Evolutionary conservation across 2,329 filamentous ascomycete genomes (phyloP), one percentile per base, ranked within the genome.

Genomic region (Furcasterigmium furcatum): DNA sequence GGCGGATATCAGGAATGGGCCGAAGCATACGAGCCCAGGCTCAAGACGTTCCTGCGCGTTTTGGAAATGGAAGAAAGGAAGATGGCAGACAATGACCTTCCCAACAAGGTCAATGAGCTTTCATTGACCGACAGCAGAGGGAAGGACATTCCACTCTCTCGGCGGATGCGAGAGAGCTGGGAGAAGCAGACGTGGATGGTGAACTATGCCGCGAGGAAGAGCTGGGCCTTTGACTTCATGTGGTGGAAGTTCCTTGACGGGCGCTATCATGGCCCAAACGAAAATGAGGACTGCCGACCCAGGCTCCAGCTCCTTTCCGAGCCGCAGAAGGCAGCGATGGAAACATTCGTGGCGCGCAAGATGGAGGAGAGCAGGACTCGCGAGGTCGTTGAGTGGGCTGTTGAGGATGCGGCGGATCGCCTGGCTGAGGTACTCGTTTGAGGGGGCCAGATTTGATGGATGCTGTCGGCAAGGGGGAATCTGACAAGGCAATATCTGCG

Each of bases 211-310:
- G 61, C 59, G 4, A 60, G 62, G 39, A 66, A 64, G 32, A 66
- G 62, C 44, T 68, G 62, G 61, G 62, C 58, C 0, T 67, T 70
- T 50, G 66, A 71, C 44, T 51, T 52, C 10, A 49, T 69, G 7
- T 70, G 46, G 45, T 70, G 65, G 66, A 63, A 55, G 43, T 62
- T 50, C 46, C 46, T 70, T n/a, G 62, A 70, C 46, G 49, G 60
- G 45, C 52, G 46, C 2, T 65, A 60, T 44, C 69, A 65, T 45
- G 64, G 64, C 4, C 48, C 41, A 2, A 52, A 52, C 40, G 56
- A 53, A 9, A 5, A 49, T 10, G 39, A 44, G 5, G 5, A 18
- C 6, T 36, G 34, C n/a, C 52, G 49, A 40, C 47, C 48, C 9
- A 60, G 57, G 35, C 19, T 58, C 1, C 34, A 56, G 20, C 43